Percentiles rank a stretch among this genome's conserved stretches.
Evolutionary conservation across 1,139 yeast genomes (phyloP).

Genomic region (Candida dubliniensis): DNA sequence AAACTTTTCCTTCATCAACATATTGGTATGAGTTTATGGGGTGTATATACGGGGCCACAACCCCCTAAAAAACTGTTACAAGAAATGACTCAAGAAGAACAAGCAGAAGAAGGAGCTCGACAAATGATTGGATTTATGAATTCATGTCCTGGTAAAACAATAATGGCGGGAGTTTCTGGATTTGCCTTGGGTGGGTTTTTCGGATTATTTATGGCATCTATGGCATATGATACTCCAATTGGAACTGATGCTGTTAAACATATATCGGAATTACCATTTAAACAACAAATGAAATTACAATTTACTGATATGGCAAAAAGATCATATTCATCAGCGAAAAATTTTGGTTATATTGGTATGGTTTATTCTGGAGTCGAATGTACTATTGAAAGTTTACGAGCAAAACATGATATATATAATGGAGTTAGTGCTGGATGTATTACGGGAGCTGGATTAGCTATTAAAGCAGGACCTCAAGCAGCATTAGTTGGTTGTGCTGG

Average conservation of each 20-base stretch:
- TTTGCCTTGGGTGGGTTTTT: conserved; percentile 95
- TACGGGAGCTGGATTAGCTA: conserved; percentile 89
- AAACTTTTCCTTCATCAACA: background rate
- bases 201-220: conserved; percentile 95
- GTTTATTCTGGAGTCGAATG: conserved; percentile 96
- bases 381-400: conserved; percentile 79
- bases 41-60: conserved; percentile 23
- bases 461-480: conserved; percentile 92
- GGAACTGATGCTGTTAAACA: conserved; percentile 55
- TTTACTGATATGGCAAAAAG: conserved; percentile 90
- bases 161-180: conserved; percentile 91
- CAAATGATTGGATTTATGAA: conserved; percentile 82
- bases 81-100: conserved; percentile 88
- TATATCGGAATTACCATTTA: conserved; percentile 82
- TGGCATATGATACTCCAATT: conserved; percentile 80
- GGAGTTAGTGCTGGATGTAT: conserved; percentile 93
- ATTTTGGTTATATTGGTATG: conserved; percentile 92
- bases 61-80: conserved; percentile 44
- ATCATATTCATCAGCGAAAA: conserved; percentile 84
- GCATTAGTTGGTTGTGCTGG: conserved; percentile 94
- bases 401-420: conserved; percentile 89
- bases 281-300: conserved; percentile 90
- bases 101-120: conserved; percentile 88
- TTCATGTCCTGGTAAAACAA: conserved; percentile 94
- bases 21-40: conserved; percentile 15